These are phyloP conservation scores for Colletotrichum somersetense DNA, from an alignment of 2,329 filamentous ascomycete species.

Conservation along the genomic window DNA sequence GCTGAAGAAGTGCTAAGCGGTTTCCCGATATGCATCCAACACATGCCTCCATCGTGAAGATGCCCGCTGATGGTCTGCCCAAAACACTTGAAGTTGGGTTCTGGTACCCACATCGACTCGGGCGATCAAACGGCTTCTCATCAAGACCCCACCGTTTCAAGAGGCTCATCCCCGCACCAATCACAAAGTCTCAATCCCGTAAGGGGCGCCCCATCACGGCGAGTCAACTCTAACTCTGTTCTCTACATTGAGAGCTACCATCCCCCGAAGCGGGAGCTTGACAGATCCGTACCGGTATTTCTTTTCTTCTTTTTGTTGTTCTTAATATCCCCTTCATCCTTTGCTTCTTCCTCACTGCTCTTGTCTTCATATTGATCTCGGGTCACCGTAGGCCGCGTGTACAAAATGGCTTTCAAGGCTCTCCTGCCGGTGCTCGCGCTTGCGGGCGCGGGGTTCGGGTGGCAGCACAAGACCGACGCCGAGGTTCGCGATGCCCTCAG, in stretches of 20 bases:
- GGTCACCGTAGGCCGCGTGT: not conserved
- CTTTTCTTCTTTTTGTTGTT: not conserved
- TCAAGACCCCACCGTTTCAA: constrained; percentile 25
- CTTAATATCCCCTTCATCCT: not conserved
- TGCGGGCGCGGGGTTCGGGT: constrained; percentile 11
- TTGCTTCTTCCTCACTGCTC: not conserved
- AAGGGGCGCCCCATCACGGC: constrained; percentile 24
- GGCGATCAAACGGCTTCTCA: constrained; percentile 35
- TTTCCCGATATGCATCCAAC: not conserved
- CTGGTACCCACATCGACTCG: constrained; percentile 1
- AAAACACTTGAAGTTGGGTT: not conserved
- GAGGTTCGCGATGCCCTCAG: constrained; percentile 31
- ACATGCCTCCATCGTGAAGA: not conserved
- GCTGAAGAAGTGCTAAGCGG: not conserved
- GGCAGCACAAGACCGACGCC: constrained; percentile 33
- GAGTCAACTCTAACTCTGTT: constrained; percentile 28
- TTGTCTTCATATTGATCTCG: not conserved
- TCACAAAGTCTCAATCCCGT: not conserved
- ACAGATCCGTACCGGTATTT: not conserved
- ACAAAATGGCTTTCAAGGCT: constrained; percentile 23
- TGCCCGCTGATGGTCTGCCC: not conserved
- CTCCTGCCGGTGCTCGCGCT: constrained; percentile 36
- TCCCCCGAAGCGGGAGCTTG: constrained; percentile 9
- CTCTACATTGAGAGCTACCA: constrained; percentile 3
- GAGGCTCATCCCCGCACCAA: constrained; percentile 11